A percentile compares a stretch with the other conserved stretches of the same genome.
Conservation (phyloP, 306 rosid species). For the Dryas drummondii region DNA sequence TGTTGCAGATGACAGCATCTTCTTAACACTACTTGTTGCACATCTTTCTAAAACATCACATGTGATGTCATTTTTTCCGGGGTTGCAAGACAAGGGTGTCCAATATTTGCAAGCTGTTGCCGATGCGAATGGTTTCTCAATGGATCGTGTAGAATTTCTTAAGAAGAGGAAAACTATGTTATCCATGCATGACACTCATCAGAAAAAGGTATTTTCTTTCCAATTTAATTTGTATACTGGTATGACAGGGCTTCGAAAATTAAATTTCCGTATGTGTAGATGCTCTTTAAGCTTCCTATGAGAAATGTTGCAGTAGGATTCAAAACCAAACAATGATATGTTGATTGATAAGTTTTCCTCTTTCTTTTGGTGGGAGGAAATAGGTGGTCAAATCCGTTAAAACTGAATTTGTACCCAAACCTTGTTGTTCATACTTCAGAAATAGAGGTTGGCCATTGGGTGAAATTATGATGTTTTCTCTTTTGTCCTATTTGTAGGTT, state of each 20-base stretch:
- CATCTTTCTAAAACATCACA: conserved; percentile 51
- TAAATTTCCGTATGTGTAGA: neutral
- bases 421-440: neutral
- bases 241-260: neutral
- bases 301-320: neutral
- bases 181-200: conserved; percentile 49
- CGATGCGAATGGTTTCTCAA: conserved; percentile 57
- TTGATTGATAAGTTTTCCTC: neutral
- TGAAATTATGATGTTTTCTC: neutral
- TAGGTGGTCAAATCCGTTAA: neutral
- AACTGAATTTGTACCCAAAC: neutral
- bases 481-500: conserved; percentile 47
- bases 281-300: neutral
- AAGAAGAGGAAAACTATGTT: conserved; percentile 52
- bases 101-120: conserved; percentile 69
- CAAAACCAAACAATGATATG: neutral
- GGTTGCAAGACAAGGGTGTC: conserved; percentile 62
- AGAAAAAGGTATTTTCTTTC: conserved; percentile 53
- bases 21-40: conserved; percentile 66
- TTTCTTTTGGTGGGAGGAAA: neutral
- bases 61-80: conserved; percentile 65
- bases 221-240: neutral
- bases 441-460: neutral
- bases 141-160: conserved; percentile 54
- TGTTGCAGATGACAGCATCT: conserved; percentile 80